A percentile compares a stretch with the other conserved stretches of the same genome.
Evolutionary conservation across 257 asterid genomes (phyloP).

Genomic region (Solanum ossicruentum): DNA sequence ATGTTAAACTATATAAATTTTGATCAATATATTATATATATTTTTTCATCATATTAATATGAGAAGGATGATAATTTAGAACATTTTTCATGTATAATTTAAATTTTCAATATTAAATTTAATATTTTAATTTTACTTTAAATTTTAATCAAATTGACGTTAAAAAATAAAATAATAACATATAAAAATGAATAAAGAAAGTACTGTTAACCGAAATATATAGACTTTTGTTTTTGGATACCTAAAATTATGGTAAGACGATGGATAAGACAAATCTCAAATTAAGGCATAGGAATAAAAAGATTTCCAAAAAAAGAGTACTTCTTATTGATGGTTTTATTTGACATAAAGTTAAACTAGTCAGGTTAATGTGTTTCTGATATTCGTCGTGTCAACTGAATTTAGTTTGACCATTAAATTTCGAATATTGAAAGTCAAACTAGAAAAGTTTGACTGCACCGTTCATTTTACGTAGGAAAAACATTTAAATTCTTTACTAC

Average conservation of each 20-base stretch:
- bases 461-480: background rate
- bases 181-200: too few relatives aligned
- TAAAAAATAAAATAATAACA: too few relatives aligned
- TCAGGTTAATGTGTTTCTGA: background rate
- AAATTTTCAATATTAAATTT: too few relatives aligned
- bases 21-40: too few relatives aligned
- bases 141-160: too few relatives aligned
- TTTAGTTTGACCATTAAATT: background rate
- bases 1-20: too few relatives aligned
- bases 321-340: background rate
- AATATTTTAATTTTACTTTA: too few relatives aligned
- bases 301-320: background rate
- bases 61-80: too few relatives aligned
- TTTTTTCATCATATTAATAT: too few relatives aligned
- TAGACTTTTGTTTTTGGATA: background rate
- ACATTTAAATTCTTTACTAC: background rate
- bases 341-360: background rate
- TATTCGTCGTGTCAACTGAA: background rate
- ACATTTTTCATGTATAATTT: too few relatives aligned
- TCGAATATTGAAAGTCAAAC: background rate
- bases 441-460: background rate
- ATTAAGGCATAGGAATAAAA: background rate
- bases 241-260: background rate
- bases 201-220: background rate
- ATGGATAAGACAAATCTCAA: background rate